Conservation (phyloP, 345 rosid species). For the Moricandia arvensis region DNA sequence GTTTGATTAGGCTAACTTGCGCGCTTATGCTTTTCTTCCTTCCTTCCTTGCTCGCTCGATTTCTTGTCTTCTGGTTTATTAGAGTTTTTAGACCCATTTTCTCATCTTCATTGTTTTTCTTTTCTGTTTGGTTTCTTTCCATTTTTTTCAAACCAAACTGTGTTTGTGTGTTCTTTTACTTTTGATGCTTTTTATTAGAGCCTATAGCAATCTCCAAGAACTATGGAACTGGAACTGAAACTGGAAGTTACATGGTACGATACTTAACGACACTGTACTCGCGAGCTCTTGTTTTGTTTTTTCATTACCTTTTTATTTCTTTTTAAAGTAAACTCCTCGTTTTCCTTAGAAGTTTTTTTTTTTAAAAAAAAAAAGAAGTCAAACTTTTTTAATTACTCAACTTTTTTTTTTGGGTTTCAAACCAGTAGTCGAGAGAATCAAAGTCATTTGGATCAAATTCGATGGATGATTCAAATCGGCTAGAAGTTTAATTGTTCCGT, state of each 20-base stretch:
- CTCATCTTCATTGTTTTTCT: not conserved
- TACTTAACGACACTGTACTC: constrained; percentile 13
- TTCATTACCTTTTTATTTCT: not conserved
- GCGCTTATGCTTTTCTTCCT: constrained; percentile 25
- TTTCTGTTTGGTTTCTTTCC: not conserved
- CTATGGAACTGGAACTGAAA: constrained; percentile 41
- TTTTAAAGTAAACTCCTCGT: constrained; percentile 2
- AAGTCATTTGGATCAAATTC: not conserved
- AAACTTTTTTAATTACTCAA: not conserved
- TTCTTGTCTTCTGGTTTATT: constrained; percentile 26
- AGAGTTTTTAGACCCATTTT: not conserved
- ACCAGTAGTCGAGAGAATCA: not conserved
- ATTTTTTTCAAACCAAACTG: not conserved
- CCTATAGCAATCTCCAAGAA: constrained; percentile 28
- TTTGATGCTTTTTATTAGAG: not conserved
- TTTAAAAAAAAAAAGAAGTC: not conserved
- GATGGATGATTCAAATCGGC: not conserved
- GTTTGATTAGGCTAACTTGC: constrained; percentile 36
- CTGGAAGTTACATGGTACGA: constrained; percentile 27
- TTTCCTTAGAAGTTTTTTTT: not conserved
- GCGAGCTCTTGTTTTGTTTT: constrained; percentile 5
- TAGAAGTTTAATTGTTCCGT: not conserved
- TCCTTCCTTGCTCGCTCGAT: not conserved
- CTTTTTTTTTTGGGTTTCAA: not conserved
- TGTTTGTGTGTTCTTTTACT: not conserved